Evolutionary conservation across 2,329 filamentous ascomycete genomes (phyloP).

Genomic region (Penicillium sp.): DNA sequence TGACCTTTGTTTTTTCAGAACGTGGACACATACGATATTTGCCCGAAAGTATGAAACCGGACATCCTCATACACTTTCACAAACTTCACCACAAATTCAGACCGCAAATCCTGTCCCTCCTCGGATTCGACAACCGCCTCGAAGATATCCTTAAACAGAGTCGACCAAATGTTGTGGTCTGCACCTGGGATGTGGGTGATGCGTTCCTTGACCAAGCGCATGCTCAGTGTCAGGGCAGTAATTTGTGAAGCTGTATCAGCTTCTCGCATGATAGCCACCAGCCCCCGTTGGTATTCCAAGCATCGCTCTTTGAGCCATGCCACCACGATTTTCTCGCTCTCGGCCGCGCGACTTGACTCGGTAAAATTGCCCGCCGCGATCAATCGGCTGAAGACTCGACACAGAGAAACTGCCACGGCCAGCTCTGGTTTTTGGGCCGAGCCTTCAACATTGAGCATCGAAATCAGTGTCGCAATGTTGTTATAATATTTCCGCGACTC

Average conservation of each 20-base stretch:
- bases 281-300: slow-evolving; percentile 59
- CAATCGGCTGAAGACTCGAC: slow-evolving; percentile 76
- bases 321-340: slow-evolving; percentile 68
- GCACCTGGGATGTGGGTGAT: slow-evolving; percentile 56
- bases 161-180: slow-evolving; percentile 64
- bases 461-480: slow-evolving; percentile 70
- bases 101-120: slow-evolving; percentile 54
- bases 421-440: slow-evolving; percentile 53
- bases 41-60: slow-evolving; percentile 72
- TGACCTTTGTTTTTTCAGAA: too few relatives aligned
- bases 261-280: slow-evolving; percentile 57
- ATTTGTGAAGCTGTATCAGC: slow-evolving; percentile 56
- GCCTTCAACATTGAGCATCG: slow-evolving; percentile 50
- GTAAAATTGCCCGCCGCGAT: slow-evolving; percentile 66
- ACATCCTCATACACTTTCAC: slow-evolving; percentile 77
- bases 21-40: slow-evolving; percentile 56
- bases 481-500: slow-evolving; percentile 89
- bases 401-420: slow-evolving; percentile 71
- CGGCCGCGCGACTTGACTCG: slow-evolving; percentile 58
- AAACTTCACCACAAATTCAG: slow-evolving; percentile 72
- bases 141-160: slow-evolving; percentile 62
- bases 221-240: slow-evolving; percentile 68
- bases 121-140: slow-evolving; percentile 54
- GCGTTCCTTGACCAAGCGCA: slow-evolving; percentile 80
- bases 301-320: slow-evolving; percentile 73